Percentiles rank a stretch among this genome's conserved stretches.
Conservation (phyloP, 2,329 filamentous ascomycete genomes). For the Mollisia scopiformis region DNA sequence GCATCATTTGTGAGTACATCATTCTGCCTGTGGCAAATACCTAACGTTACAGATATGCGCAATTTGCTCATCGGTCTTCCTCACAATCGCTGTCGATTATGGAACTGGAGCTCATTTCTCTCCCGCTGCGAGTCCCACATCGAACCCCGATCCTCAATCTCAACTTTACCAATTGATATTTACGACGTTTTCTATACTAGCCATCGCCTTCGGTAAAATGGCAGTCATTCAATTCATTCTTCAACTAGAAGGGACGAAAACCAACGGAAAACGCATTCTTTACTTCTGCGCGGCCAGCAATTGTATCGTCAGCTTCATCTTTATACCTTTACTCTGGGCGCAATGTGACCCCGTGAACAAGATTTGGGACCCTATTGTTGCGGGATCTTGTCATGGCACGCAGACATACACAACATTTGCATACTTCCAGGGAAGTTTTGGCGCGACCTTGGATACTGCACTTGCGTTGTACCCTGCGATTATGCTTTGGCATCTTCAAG, state of each 20-base stretch:
- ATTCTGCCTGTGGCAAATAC: constrained; percentile 4
- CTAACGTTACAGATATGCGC: constrained; percentile 13
- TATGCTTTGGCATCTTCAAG: constrained; percentile 18
- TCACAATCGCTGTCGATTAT: constrained; percentile 13
- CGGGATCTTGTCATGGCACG: constrained; percentile 12
- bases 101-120: constrained; percentile 17
- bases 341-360: constrained; percentile 15
- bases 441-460: constrained; percentile 16
- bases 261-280: constrained; percentile 15
- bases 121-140: constrained; percentile 12
- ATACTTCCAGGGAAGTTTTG: constrained; percentile 20
- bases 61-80: constrained; percentile 12
- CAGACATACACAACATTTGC: constrained; percentile 12
- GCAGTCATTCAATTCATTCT: constrained; percentile 20
- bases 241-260: constrained; percentile 18
- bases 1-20: constrained; percentile 14
- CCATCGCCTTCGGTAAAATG: constrained; percentile 18
- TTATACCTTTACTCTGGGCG: constrained; percentile 19
- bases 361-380: constrained; percentile 15
- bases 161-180: constrained; percentile 19
- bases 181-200: constrained; percentile 17
- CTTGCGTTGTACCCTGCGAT: constrained; percentile 17
- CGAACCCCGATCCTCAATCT: constrained; percentile 14
- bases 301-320: constrained; percentile 16
- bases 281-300: constrained; percentile 18